Base-by-base conservation (phyloP, 495 filamentous ascomycete genomes). In the Aspergillus conjunctus region DNA sequence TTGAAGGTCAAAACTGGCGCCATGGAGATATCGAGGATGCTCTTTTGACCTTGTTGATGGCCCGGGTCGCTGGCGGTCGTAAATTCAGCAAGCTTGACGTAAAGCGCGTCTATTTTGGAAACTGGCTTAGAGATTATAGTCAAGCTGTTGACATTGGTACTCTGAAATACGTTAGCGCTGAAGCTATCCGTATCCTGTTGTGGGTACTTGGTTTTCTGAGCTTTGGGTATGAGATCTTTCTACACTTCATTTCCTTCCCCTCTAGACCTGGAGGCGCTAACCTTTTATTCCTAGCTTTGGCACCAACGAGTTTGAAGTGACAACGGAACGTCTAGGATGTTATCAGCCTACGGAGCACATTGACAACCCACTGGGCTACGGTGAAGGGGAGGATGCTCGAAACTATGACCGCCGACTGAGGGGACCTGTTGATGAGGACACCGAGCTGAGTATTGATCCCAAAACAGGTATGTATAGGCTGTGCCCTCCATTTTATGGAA, bases 11-110 rank as follows among this genome's bases (percentile, higher is more conserved):
- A 63, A 95, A 95, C 71, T 97, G 91, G 90, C 91, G 92, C 49
- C 92, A 97, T 86, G 92, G 92, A 59, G 79, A 80, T 64, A 94
- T 97, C 68, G 92, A 96, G 82, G 92, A 97, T 80, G 85, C 88
- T 32, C 82, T 96, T 18, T 84, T 96, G 58, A 83, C 78, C 49
- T 75, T 96, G 30, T 69, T 87, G 56, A 88, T 94, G 81, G 87
- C 91, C n/a, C 81, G 83, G 52, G 85, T 84, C 56, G 86, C 87
- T 41, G 89, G 91, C 60, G 89, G 89, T 64, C 88, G 90, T 79
- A 93, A 91, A 64, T 97, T 97, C 71, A 82, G 84, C 76, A 93
- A 92, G 76, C 82, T 96, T 65, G 90, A 88, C 73, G 89, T 96
- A 60, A 90, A 91, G 60, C 86, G 91, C 37, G 88, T 92, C 26